Base-by-base conservation (phyloP, 2,329 filamentous ascomycete genomes). In the Penicillium sp. region DNA sequence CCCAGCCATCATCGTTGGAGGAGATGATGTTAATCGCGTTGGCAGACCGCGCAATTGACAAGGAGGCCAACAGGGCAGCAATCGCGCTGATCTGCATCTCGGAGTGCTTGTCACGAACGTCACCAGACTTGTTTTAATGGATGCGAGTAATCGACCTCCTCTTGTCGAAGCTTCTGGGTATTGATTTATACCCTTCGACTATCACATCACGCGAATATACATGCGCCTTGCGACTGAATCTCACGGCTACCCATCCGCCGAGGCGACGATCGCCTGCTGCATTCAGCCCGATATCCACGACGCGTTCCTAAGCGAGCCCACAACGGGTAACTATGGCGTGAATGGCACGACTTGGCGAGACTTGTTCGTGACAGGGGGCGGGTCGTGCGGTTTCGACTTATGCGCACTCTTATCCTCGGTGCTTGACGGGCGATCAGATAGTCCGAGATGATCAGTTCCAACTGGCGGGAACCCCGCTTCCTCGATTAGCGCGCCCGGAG, bases 1-100 rank as follows among this genome's bases (percentile, higher is more conserved):
- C 87, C 89, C 89, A 91, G 37, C 89, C 88, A 70, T 91, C 89
- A 64, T 91, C 88, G 73, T 91, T 91, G 64, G 83, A 83, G 58
- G 88, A 85, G 55, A 91, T 70, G 67, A 88, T 84, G 65, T 86
- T 85, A 48, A 82, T 70, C 55, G 72, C 73, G 28, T 67, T 66
- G 8, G 65, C 64, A 8, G 63, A 63, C 8, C 69, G 59, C 0
- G 60, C 43, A 3, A 69, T 58, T 12, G 61, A 55, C 7, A 72
- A 52, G 5, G 63, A 57, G 34, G 48, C 61, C 38, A 58, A 31
- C 11, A 65, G 15, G 8, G 52, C 54, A 15, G 34, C 17, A 3
- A 59, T 34, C 28, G 45, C 11, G 20, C 57, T 57, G 20, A 69
- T 50, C n/a, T 61, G 65, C 71, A 74, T 74, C 28, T 35, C 61